Evolutionary conservation across 352 stramenopile species (phyloP), one percentile per base, ranked within the genome.

Genomic region (Thraustochytrium sp.): DNA sequence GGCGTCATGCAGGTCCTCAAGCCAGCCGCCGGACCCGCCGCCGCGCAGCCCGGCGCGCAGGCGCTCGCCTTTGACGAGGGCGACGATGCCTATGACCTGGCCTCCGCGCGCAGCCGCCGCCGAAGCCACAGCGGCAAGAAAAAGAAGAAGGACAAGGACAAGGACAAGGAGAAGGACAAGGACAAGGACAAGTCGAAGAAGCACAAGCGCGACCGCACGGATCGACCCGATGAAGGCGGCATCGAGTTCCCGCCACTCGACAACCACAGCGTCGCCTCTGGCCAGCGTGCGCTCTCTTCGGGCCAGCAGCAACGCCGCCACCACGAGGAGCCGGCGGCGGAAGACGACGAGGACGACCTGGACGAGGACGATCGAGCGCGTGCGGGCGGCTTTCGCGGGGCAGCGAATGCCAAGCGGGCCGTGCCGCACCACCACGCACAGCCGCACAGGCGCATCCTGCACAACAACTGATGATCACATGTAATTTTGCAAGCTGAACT

Each of bases 1-100:
- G 93, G 93, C 31, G 88, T 97, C 62, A 88, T 96, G 64, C 88
- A 96, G 61, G 93, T 97, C 62, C 9, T 80, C 3, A 80, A 80
- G 37, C 46, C 48, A 49, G 34, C n/a, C 26, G 40, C 49, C 23
- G 18, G 16, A 63, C 21, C 18, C 11, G 23, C 2, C 36, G 44
- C 48, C 4, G 5, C 65, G 76, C 18, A 11, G n/a, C n/a, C n/a
- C n/a, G n/a, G n/a, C n/a, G n/a, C n/a, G n/a, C n/a, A n/a, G n/a
- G n/a, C n/a, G n/a, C n/a, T n/a, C n/a, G n/a, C n/a, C n/a, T n/a
- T n/a, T n/a, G n/a, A 77, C 11, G 68, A 80, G 13, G 53, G 31
- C 53, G 48, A 65, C 23, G 40, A 75, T 11, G 51, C 36, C 31
- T 46, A 42, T 42, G n/a, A 13, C 21, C 26, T 34, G 54, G 5